Conservation (phyloP, 2,329 filamentous ascomycete species). For the Xylariaceae sp. region DNA sequence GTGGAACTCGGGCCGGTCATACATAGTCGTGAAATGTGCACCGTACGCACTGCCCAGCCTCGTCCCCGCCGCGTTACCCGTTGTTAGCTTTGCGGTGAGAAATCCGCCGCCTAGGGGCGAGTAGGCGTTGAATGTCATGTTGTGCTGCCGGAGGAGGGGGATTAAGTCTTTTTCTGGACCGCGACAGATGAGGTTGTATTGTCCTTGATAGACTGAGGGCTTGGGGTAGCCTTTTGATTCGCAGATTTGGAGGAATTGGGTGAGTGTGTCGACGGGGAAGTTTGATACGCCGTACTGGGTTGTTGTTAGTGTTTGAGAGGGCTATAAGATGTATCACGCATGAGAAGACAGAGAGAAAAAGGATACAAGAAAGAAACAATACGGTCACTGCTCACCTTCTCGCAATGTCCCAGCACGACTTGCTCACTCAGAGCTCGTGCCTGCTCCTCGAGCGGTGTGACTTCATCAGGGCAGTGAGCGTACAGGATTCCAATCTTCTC, state of each 20-base stretch:
- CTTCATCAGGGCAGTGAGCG: constrained; percentile 9
- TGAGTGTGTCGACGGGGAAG: constrained; percentile 14
- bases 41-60: constrained; percentile 13
- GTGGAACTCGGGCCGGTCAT: constrained; percentile 18
- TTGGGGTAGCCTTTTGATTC: constrained; percentile 17
- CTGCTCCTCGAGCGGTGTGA: constrained; percentile 15
- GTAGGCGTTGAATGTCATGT: constrained; percentile 16
- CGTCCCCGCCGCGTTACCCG: constrained; percentile 10
- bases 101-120: constrained; percentile 18
- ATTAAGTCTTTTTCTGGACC: constrained; percentile 12
- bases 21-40: constrained; percentile 10
- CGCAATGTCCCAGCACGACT: constrained; percentile 56
- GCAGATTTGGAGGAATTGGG: constrained; percentile 14
- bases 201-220: constrained; percentile 18
- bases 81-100: constrained; percentile 15
- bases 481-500: constrained; percentile 13
- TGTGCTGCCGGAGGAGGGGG: constrained; percentile 14
- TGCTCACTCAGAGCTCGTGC: constrained; percentile 34
- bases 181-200: constrained; percentile 18
- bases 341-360: no score
- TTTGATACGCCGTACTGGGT: constrained; percentile 15
- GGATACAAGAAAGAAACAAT: no score
- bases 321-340: no score
- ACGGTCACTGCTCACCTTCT: constrained; percentile 51
- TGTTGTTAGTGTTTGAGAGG: background rate